phyloP scores from a whole-genome alignment of 1,284 basidiomycete species.

The Cystobasidium pallidum region DNA sequence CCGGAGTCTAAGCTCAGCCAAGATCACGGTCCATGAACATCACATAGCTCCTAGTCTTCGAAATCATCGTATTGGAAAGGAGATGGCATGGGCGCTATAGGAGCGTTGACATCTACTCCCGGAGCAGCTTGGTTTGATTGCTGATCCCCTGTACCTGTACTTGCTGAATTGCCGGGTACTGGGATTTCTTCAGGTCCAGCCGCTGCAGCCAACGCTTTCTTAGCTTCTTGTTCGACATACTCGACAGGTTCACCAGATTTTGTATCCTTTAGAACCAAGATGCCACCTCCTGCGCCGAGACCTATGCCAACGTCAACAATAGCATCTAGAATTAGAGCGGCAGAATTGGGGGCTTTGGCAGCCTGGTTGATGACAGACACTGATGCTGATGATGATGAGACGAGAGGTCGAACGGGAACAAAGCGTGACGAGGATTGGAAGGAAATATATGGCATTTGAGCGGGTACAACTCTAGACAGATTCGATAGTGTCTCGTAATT shows the following conservation, averaged over 20 bases:
- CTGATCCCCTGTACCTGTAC: conserved; percentile 46
- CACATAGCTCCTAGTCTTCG: conserved; percentile 26
- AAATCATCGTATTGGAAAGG: conserved; percentile 65
- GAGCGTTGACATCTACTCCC: conserved; percentile 55
- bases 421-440: conserved; percentile 81
- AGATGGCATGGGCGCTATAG: conserved; percentile 76
- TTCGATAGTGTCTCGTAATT: conserved; percentile 77
- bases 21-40: too few species aligned
- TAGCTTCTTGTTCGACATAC: conserved; percentile 67
- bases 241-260: conserved; percentile 69
- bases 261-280: conserved; percentile 74
- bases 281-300: conserved; percentile 77
- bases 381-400: conserved; percentile 52
- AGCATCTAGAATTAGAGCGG: conserved; percentile 47
- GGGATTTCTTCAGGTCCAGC: conserved; percentile 54
- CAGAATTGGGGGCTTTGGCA: conserved; percentile 44
- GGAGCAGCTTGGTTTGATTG: conserved; percentile 20
- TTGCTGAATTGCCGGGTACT: conserved; percentile 43
- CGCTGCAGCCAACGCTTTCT: conserved; percentile 58
- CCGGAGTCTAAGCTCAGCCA: too few species aligned
- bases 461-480: conserved; percentile 89
- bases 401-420: conserved; percentile 81
- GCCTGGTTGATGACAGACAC: conserved; percentile 36
- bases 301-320: conserved; percentile 61
- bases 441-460: conserved; percentile 79